phyloP scores from a whole-genome alignment of 2,329 filamentous ascomycete species.

The Graphiopsis chlorocephala region DNA sequence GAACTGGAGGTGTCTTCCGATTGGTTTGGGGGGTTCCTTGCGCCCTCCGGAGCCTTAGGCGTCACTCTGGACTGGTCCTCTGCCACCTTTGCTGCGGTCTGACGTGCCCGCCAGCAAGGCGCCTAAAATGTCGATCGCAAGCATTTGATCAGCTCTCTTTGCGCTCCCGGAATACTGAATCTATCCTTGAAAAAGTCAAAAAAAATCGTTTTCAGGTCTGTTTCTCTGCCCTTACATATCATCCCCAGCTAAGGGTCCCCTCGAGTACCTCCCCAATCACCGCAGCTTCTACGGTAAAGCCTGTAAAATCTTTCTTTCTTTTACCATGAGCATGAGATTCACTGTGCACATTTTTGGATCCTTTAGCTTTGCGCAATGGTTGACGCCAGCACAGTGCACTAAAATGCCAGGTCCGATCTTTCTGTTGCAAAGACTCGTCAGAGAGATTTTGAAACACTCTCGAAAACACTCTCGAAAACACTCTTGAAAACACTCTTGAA shows the following conservation, averaged over 20 bases:
- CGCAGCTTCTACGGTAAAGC: background rate
- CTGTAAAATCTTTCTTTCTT: background rate
- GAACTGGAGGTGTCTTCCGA: too few relatives aligned
- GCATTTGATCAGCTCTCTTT: too few relatives aligned
- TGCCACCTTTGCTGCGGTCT: too few relatives aligned
- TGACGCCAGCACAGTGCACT: background rate
- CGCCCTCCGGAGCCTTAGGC: too few relatives aligned
- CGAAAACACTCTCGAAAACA: slow-evolving; percentile 8
- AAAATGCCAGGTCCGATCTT: background rate
- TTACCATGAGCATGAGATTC: background rate
- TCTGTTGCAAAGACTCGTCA: background rate
- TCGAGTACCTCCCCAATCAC: background rate
- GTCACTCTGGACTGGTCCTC: too few relatives aligned
- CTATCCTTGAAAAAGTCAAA: too few relatives aligned
- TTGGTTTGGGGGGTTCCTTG: too few relatives aligned
- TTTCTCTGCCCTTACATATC: background rate
- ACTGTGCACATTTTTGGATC: background rate
- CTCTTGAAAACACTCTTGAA: slow-evolving; percentile 6
- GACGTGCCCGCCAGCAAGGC: too few relatives aligned
- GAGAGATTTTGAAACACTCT: slow-evolving; percentile 7
- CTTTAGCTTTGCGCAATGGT: background rate
- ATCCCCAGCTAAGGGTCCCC: background rate
- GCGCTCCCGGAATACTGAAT: too few relatives aligned
- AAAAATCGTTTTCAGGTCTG: background rate
- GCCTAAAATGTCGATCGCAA: too few relatives aligned